Percentiles rank a stretch among this genome's conserved stretches.
Evolutionary conservation across 805 yeast genomes (phyloP).

Genomic region (Ogataea corticis): DNA sequence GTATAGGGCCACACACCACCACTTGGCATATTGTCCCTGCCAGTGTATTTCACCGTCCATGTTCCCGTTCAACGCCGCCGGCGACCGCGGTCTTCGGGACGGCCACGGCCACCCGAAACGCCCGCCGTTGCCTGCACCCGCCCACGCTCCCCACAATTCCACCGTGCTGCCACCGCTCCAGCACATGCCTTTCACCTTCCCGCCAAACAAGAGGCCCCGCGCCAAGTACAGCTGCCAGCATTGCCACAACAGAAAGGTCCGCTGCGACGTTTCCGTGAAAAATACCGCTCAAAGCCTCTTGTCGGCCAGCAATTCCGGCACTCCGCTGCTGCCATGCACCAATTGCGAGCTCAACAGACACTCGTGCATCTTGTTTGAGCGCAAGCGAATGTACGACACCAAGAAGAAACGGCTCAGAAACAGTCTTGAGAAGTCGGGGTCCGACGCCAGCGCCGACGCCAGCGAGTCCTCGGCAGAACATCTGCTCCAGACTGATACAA

Average conservation of each 20-base stretch:
- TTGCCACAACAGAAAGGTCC: slow-evolving; percentile 69
- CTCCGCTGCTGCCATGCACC: slow-evolving; percentile 12
- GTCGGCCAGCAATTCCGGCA: slow-evolving; percentile 48
- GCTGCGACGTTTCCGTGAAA: slow-evolving; percentile 64
- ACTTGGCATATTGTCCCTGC: too few species aligned
- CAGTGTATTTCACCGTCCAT: too few species aligned
- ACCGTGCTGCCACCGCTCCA: slow-evolving; percentile 2
- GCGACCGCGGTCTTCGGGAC: neutral
- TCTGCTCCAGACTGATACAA: neutral
- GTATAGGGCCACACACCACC: too few species aligned
- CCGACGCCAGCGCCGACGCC: too few species aligned
- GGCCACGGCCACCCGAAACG: too few species aligned
- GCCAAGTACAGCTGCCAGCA: slow-evolving; percentile 69
- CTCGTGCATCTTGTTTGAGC: slow-evolving; percentile 13
- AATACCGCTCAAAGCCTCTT: slow-evolving; percentile 76
- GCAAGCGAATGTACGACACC: slow-evolving; percentile 18
- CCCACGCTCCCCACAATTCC: neutral
- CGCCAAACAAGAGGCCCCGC: slow-evolving; percentile 45
- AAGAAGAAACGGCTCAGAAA: slow-evolving; percentile 10
- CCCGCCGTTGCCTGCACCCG: too few species aligned
- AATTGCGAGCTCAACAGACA: slow-evolving; percentile 15
- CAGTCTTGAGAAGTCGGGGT: too few species aligned
- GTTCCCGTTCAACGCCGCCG: slow-evolving; percentile 1
- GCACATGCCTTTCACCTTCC: neutral
- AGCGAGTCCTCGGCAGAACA: neutral